Evolutionary conservation across 164 flowering plant genomes (phyloP).

Genomic region (Vitis riparia): DNA sequence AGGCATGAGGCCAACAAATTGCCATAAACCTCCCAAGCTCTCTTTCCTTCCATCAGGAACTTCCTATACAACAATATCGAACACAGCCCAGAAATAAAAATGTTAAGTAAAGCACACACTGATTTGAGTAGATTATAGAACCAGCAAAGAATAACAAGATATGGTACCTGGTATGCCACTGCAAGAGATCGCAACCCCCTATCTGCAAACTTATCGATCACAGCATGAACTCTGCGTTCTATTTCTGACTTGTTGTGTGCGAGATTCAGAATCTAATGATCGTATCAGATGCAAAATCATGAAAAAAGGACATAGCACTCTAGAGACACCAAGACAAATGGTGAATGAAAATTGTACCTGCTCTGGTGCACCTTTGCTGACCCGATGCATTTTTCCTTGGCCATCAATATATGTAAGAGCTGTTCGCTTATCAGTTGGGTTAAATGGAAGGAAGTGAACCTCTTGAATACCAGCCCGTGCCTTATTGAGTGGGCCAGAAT

Average conservation of each 20-base stretch:
- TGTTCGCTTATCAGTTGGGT: constrained; percentile 63
- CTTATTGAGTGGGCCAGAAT: constrained; percentile 25
- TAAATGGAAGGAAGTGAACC: constrained; percentile 68
- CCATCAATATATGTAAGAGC: constrained; percentile 61
- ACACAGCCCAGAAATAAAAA: neutral
- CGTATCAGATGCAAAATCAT: constrained; percentile 5
- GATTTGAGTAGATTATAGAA: neutral
- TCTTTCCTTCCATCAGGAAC: constrained; percentile 64
- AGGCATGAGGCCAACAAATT: constrained; percentile 65
- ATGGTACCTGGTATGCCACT: constrained; percentile 81
- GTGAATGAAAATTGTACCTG: constrained; percentile 37
- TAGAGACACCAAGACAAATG: neutral
- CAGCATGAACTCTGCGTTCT: constrained; percentile 77
- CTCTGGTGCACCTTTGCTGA: constrained; percentile 89
- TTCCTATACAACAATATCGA: constrained; percentile 32
- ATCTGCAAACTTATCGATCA: constrained; percentile 84
- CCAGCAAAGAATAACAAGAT: neutral
- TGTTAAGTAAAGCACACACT: neutral
- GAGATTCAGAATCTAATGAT: constrained; percentile 67
- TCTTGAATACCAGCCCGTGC: constrained; percentile 68
- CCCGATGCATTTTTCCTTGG: constrained; percentile 63
- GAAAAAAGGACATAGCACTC: neutral
- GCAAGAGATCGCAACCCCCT: constrained; percentile 88
- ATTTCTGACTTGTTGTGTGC: constrained; percentile 76
- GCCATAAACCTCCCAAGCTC: constrained; percentile 65